Percentiles rank a stretch among this genome's conserved stretches.
Conservation (phyloP, 176 grass and related monocot genomes). For the Elymus sibiricus region DNA sequence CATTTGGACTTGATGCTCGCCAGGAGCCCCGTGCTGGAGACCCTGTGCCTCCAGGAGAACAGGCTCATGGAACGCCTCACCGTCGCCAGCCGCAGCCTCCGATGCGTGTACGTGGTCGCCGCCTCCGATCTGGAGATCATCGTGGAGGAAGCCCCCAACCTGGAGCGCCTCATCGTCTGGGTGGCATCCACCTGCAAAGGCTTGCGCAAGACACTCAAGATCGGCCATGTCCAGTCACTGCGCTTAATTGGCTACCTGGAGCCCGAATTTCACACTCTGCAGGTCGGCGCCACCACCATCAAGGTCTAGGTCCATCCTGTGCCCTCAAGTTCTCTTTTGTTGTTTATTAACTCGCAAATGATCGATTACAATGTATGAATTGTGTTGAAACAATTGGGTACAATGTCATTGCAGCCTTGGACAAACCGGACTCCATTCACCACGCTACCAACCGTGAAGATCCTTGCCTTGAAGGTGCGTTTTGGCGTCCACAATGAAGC, state of each 20-base stretch:
- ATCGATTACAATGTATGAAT: not conserved
- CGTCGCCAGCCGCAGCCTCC: not conserved
- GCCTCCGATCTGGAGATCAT: not conserved
- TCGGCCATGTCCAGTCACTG: not conserved
- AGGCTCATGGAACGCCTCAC: not conserved
- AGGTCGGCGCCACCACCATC: not conserved
- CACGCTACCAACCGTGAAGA: not conserved
- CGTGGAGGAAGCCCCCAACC: not conserved
- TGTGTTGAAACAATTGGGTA: too few relatives aligned
- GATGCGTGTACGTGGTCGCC: not conserved
- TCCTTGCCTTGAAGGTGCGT: not conserved
- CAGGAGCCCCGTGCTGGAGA: slow-evolving; percentile 4
- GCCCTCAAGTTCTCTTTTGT: not conserved
- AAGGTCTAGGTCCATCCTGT: not conserved
- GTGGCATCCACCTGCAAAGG: not conserved
- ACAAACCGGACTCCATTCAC: not conserved
- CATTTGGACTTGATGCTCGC: slow-evolving; percentile 13
- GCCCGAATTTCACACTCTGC: not conserved
- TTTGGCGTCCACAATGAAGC: not conserved
- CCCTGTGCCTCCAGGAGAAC: not conserved
- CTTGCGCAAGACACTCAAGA: not conserved
- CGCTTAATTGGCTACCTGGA: not conserved
- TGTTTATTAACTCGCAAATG: not conserved
- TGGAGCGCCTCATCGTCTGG: not conserved
- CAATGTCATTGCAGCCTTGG: not conserved